phyloP scores from a whole-genome alignment of 2,329 filamentous ascomycete genomes.

The Phaeosphaeria sp. region DNA sequence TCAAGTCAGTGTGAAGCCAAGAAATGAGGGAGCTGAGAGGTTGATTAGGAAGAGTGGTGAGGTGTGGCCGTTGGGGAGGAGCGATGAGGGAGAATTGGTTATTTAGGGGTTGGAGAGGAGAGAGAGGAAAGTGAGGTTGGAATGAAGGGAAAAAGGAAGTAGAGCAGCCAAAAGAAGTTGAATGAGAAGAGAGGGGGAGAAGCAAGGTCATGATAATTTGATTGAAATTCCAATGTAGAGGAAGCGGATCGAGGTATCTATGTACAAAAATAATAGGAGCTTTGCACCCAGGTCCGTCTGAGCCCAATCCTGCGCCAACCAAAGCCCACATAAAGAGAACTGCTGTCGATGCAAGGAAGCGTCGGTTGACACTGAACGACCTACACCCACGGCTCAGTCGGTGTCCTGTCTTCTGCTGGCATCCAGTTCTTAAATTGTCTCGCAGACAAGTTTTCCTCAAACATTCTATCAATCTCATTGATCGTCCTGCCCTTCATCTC shows the following conservation, averaged over 20 bases:
- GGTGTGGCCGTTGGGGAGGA: background rate
- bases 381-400: background rate
- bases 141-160: too few species aligned
- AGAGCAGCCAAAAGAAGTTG: too few species aligned
- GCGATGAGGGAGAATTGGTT: constrained; percentile 41
- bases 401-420: constrained; percentile 4
- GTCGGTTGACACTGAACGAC: background rate
- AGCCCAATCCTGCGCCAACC: too few species aligned
- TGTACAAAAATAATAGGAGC: background rate
- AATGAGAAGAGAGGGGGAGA: too few species aligned
- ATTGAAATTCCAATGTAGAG: background rate
- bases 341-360: background rate
- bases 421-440: background rate
- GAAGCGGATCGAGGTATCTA: background rate
- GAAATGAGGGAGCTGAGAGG: constrained; percentile 37
- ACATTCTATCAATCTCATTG: constrained; percentile 54
- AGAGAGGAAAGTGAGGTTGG: too few species aligned
- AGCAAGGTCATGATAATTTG: too few species aligned
- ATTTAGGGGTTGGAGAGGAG: constrained; percentile 47
- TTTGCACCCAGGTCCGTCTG: background rate
- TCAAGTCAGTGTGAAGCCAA: constrained; percentile 40
- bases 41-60: constrained; percentile 36
- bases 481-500: constrained; percentile 60
- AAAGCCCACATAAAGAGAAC: too few species aligned
- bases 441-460: background rate